These are phyloP conservation scores for Leucocoprinus sp. DNA, from an alignment of 768 basidiomycete genomes.

Conservation along the genomic window DNA sequence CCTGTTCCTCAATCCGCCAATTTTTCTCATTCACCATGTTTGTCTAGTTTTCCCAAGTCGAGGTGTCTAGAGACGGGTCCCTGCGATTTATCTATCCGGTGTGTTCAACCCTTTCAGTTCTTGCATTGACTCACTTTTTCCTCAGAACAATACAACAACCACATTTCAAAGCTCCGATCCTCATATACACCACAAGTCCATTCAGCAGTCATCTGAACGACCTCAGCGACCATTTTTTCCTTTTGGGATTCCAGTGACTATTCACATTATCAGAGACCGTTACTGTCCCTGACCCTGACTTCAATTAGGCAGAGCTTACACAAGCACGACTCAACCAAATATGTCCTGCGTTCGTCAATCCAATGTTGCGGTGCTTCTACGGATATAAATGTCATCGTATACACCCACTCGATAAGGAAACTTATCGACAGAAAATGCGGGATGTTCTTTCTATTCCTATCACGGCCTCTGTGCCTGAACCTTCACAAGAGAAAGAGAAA, in stretches of 20 bases:
- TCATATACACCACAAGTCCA: background rate
- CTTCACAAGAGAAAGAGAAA: background rate
- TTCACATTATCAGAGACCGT: background rate
- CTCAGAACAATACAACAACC: background rate
- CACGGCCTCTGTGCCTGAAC: background rate
- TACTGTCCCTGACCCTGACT: background rate
- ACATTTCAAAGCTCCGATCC: background rate
- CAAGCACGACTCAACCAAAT: conserved; percentile 19
- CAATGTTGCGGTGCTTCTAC: conserved; percentile 14
- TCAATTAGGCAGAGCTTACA: conserved; percentile 23
- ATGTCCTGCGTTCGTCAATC: conserved; percentile 23
- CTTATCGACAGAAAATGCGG: conserved; percentile 12
- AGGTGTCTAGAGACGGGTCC: background rate
- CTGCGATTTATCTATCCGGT: background rate
- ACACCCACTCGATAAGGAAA: conserved; percentile 20
- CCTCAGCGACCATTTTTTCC: conserved; percentile 14
- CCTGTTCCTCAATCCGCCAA: background rate
- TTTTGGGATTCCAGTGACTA: conserved; percentile 18
- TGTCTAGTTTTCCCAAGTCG: background rate
- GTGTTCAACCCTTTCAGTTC: background rate
- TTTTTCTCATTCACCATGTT: background rate
- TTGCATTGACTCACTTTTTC: background rate
- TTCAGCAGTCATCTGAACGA: background rate
- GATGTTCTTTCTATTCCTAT: background rate
- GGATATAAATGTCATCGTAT: conserved; percentile 20